Conservation (phyloP, 352 stramenopile genomes). For the Phytophthora uliginosa region DNA sequence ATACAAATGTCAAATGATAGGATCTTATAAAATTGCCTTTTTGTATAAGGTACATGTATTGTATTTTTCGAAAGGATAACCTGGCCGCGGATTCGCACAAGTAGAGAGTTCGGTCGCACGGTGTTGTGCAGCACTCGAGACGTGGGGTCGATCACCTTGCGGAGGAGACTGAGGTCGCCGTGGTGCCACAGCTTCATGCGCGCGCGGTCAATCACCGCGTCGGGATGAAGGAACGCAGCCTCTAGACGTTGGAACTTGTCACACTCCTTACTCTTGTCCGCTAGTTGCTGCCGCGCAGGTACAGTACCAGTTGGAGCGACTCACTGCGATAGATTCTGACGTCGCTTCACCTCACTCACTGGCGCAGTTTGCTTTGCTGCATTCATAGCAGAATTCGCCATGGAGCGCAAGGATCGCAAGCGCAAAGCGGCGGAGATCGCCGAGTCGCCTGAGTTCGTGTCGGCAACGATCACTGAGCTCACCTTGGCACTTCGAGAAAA, state of each 20-base stretch:
- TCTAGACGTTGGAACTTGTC: not conserved
- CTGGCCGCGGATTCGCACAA: conserved; percentile 24
- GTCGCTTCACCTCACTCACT: not conserved
- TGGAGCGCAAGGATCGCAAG: conserved; percentile 38
- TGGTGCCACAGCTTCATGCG: conserved; percentile 31
- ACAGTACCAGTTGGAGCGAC: too few species aligned
- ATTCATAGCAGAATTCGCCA: conserved; percentile 10
- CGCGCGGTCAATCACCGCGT: conserved; percentile 37
- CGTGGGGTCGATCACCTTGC: conserved; percentile 26
- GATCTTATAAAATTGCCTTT: too few species aligned
- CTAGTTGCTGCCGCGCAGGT: too few species aligned
- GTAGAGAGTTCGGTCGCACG: conserved; percentile 25
- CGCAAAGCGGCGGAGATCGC: conserved; percentile 32
- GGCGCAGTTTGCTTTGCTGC: not conserved
- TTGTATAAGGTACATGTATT: too few species aligned
- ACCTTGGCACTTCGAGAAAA: conserved; percentile 10
- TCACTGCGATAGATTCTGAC: not conserved
- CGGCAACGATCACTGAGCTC: conserved; percentile 32
- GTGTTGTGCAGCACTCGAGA: conserved; percentile 22
- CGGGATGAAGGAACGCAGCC: conserved; percentile 29
- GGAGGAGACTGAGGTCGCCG: conserved; percentile 33
- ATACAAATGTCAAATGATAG: too few species aligned
- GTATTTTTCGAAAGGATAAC: too few species aligned
- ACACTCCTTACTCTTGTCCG: conserved; percentile 19
- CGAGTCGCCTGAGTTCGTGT: conserved; percentile 25